Evolutionary conservation across 2,329 filamentous ascomycete species (phyloP), one percentile per base, ranked within the genome.

Genomic region (Colletotrichum destructivum): DNA sequence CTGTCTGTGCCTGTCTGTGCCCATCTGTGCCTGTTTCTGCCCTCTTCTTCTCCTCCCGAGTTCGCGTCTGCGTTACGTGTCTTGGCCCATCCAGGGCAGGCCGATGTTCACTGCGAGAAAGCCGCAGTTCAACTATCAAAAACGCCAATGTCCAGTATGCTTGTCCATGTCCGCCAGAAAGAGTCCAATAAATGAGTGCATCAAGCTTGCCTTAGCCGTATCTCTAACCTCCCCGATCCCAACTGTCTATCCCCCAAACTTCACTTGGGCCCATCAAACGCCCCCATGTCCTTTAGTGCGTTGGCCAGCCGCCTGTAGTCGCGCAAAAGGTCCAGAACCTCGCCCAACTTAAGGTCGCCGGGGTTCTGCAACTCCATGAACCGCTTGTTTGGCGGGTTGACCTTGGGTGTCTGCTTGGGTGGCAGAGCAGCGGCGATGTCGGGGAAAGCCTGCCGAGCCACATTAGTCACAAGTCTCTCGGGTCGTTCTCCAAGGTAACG

Each of bases 291-390:
- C 76, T 89, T 90, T 69, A 95, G 79, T 11, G 88, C 89, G 38
- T 85, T 85, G 0, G 92, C 93, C 57, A 96, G 82, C 64, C 93
- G 86, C 76, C 93, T 89, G 77, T 96, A 96, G 79, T 96, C 93
- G 66, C 89, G 87, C 26, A 96, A 81, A 60, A 96, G 82, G 67
- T 93, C 89, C 31, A 92, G 82, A 21, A 96, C 90, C 76, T 96
- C 94, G n/a, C 90, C 89, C 35, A 96, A 84, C 66, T 87, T 90
- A 38, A 96, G 84, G 57, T 96, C 93, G 0, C 88, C 88, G 0
- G 91, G 91, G 78, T 91, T 91, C 76, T 92, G 87, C 67, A 92
- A 80, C 75, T 94, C 91, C 84, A 95, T 87, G 79, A 95, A 95
- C 62, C 91, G 89, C 79, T 91, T 89, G 74, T 92, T 91, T 0